phyloP scores from a whole-genome alignment of 768 basidiomycete genomes.

The Trametes meyenii region DNA sequence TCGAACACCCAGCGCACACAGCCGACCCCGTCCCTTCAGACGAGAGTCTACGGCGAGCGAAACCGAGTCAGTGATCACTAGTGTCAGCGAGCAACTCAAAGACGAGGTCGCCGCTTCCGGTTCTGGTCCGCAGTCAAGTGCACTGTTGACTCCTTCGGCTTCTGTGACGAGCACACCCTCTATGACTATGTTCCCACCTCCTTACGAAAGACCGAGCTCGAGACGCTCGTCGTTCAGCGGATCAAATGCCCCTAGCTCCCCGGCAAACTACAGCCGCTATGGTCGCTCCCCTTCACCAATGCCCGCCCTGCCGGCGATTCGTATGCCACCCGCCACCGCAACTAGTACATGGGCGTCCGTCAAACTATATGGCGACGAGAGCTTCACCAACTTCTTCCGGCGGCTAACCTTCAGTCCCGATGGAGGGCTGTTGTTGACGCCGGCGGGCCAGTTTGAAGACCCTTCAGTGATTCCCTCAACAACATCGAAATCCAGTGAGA shows the following conservation, averaged over 20 bases:
- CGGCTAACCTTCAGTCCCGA: conserved; percentile 94
- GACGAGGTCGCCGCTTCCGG: conserved; percentile 47
- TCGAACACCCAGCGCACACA: conserved; percentile 65
- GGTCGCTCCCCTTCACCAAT: conserved; percentile 87
- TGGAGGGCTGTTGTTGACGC: conserved; percentile 90
- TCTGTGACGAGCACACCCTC: conserved; percentile 72
- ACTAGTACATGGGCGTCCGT: conserved; percentile 65
- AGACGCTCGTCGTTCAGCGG: conserved; percentile 71
- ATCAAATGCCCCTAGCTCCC: conserved; percentile 79
- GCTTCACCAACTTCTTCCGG: conserved; percentile 93
- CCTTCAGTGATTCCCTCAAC: conserved; percentile 57
- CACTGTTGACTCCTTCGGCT: conserved; percentile 64
- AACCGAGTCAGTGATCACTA: conserved; percentile 59
- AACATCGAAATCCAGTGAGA: conserved; percentile 42
- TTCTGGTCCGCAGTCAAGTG: conserved; percentile 35
- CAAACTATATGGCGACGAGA: conserved; percentile 93
- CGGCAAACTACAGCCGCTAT: conserved; percentile 58
- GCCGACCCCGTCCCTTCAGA: conserved; percentile 62
- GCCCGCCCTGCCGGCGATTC: conserved; percentile 92
- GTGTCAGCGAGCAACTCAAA: conserved; percentile 55
- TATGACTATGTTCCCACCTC: conserved; percentile 58
- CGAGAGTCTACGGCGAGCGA: conserved; percentile 80
- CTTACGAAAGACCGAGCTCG: conserved; percentile 67
- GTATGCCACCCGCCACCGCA: conserved; percentile 55
- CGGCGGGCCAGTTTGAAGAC: conserved; percentile 97